Evolutionary conservation across 2,329 filamentous ascomycete species (phyloP).

Genomic region (Botrytis pseudocinerea): DNA sequence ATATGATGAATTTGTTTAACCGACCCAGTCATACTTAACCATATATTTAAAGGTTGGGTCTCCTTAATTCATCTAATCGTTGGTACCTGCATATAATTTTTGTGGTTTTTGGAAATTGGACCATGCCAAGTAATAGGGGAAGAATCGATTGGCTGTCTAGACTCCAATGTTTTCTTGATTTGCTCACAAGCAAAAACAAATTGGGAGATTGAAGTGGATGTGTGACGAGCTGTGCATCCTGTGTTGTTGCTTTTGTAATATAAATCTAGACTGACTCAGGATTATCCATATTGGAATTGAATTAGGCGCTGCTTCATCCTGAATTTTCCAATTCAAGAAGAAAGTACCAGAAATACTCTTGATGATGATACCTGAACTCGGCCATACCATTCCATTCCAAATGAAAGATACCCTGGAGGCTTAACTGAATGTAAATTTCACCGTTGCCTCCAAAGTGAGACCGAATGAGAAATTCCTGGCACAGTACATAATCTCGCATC

Average conservation of each 20-base stretch:
- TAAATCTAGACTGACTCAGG: neutral
- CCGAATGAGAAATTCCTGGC: neutral
- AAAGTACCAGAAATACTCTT: neutral
- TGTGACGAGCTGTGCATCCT: neutral
- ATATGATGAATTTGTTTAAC: neutral
- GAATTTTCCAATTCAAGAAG: neutral
- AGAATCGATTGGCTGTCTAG: constrained; percentile 7
- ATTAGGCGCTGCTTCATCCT: neutral
- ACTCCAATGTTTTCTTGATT: neutral
- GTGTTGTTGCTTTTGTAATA: neutral
- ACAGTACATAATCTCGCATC: neutral
- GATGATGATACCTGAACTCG: neutral
- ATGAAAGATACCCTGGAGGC: neutral
- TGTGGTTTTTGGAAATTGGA: constrained; percentile 13
- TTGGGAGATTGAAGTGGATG: constrained; percentile 7
- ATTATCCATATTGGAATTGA: neutral
- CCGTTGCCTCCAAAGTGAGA: neutral
- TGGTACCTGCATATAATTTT: neutral
- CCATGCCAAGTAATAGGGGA: neutral
- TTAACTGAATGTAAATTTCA: neutral
- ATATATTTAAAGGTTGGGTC: constrained; percentile 6
- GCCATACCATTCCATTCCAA: neutral
- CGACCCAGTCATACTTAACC: neutral
- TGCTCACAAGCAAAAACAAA: too few relatives aligned
- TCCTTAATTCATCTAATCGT: constrained; percentile 5